Percentiles rank a stretch among this genome's conserved stretches.
Evolutionary conservation across 73 alveolate genomes (phyloP).

Genomic region (Durusdinium trenchii): DNA sequence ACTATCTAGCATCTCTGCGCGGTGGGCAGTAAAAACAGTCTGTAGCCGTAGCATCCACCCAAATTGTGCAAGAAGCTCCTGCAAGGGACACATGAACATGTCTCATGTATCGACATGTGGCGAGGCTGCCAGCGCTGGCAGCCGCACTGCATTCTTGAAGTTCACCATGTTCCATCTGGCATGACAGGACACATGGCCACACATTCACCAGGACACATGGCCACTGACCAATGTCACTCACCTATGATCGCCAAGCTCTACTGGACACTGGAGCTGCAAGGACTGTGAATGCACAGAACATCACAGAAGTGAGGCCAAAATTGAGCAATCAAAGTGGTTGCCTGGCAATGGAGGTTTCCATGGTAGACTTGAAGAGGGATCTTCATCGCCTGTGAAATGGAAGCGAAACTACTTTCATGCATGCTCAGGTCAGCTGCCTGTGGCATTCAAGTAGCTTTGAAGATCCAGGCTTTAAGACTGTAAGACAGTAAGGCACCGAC

Average conservation of each 20-base stretch:
- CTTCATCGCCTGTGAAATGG: constrained; percentile 80
- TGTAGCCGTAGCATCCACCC: too few relatives aligned
- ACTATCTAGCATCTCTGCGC: too few relatives aligned
- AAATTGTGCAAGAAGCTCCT: too few relatives aligned
- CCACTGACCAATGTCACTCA: too few relatives aligned
- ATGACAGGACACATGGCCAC: too few relatives aligned
- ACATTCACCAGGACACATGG: too few relatives aligned
- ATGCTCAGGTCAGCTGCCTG: not conserved
- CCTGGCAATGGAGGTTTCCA: constrained; percentile 92
- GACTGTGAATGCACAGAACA: too few relatives aligned
- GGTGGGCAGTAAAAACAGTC: not conserved
- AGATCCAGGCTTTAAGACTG: not conserved
- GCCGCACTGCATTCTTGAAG: constrained; percentile 74
- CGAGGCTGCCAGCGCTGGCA: constrained; percentile 59
- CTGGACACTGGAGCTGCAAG: not conserved
- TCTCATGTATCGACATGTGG: not conserved
- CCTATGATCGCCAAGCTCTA: not conserved
- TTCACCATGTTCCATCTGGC: constrained; percentile 92
- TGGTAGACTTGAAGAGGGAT: constrained; percentile 94
- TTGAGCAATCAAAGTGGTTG: not conserved
- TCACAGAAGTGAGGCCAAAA: not conserved
- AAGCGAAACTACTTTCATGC: not conserved
- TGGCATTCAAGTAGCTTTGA: not conserved
- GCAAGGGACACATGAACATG: not conserved
- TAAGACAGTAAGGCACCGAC: constrained; percentile 18